Conservation (phyloP, 176 grass and related monocot genomes). For the Zoysia pacifica region DNA sequence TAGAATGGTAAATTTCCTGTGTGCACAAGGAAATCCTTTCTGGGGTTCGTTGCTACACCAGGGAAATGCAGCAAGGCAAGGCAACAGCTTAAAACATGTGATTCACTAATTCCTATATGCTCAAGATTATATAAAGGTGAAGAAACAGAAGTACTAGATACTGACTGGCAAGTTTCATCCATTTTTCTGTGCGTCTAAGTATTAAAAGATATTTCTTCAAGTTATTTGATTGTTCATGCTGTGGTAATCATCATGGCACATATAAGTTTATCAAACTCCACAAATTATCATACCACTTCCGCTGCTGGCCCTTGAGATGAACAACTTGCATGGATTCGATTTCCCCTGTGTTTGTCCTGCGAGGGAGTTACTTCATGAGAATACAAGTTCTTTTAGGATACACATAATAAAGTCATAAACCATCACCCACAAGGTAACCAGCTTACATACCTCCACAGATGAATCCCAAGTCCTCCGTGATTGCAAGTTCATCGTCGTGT, state of each 20-base stretch:
- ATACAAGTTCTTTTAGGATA: background rate
- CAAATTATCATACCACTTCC: background rate
- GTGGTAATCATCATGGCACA: background rate
- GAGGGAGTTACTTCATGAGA: background rate
- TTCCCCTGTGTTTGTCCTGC: background rate
- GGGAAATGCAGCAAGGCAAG: background rate
- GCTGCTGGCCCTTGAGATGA: conserved; percentile 16
- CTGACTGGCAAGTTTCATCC: conserved; percentile 6
- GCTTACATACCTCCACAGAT: background rate
- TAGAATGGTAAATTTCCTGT: background rate
- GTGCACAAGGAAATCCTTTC: background rate
- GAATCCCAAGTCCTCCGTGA: background rate
- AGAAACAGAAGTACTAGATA: conserved; percentile 2
- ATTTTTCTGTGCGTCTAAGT: background rate
- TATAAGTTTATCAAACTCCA: background rate
- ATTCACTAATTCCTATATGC: conserved; percentile 13
- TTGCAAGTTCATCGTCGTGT: background rate
- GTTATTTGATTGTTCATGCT: background rate
- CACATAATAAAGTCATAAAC: background rate
- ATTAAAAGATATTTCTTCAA: background rate
- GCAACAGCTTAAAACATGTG: background rate
- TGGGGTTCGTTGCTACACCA: background rate
- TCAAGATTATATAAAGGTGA: background rate
- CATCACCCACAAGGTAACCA: background rate
- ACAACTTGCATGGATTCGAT: background rate